These are phyloP conservation scores for Fusarium coffeatum DNA, from an alignment of 2,329 filamentous ascomycete genomes.

Conservation along the genomic window DNA sequence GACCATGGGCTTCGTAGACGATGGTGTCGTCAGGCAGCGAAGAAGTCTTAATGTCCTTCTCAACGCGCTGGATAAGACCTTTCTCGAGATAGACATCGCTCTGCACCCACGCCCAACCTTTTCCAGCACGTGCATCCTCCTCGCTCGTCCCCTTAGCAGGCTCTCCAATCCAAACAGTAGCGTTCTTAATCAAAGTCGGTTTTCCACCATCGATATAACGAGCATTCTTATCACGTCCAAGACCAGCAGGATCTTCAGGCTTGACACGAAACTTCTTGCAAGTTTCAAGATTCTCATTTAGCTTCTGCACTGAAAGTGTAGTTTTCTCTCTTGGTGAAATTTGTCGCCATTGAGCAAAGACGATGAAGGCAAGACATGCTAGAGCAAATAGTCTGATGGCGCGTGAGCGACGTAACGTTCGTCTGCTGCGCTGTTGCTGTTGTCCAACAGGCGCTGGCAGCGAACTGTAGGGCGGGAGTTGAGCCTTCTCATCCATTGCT, in stretches of 20 bases:
- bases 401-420: slow-evolving; percentile 57
- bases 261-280: slow-evolving; percentile 67
- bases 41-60: slow-evolving; percentile 55
- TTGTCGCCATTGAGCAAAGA: slow-evolving; percentile 62
- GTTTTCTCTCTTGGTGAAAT: slow-evolving; percentile 47
- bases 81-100: slow-evolving; percentile 71
- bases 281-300: slow-evolving; percentile 65
- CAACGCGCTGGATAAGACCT: slow-evolving; percentile 70
- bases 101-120: slow-evolving; percentile 69
- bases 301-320: slow-evolving; percentile 62
- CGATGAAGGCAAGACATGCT: slow-evolving; percentile 63
- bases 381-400: slow-evolving; percentile 58
- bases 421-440: slow-evolving; percentile 41
- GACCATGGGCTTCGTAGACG: slow-evolving; percentile 68
- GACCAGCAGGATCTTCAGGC: slow-evolving; percentile 66
- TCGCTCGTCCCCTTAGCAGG: slow-evolving; percentile 61
- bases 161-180: slow-evolving; percentile 74
- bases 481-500: slow-evolving; percentile 55
- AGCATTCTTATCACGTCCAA: slow-evolving; percentile 69
- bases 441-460: slow-evolving; percentile 39
- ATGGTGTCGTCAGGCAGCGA: slow-evolving; percentile 60
- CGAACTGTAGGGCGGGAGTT: slow-evolving; percentile 59
- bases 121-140: slow-evolving; percentile 67
- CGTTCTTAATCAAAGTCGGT: slow-evolving; percentile 73
- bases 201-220: slow-evolving; percentile 69